phyloP scores from a whole-genome alignment of 257 asterid species.

The Nicotiana obtusifolia region DNA sequence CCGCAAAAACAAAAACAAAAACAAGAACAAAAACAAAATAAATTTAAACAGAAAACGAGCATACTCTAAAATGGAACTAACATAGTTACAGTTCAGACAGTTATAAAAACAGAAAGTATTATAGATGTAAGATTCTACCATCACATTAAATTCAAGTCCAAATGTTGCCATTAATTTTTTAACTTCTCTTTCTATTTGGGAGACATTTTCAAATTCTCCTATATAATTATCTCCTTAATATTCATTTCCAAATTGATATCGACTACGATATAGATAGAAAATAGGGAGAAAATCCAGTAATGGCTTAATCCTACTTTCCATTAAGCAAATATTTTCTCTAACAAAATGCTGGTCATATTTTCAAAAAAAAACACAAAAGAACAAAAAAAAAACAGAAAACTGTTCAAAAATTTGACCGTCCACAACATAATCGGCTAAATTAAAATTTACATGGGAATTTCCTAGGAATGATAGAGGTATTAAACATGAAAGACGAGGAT shows the following conservation, averaged over 20 bases:
- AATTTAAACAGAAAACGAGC: neutral
- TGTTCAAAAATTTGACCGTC: neutral
- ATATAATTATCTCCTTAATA: neutral
- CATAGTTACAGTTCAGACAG: neutral
- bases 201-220: too few relatives aligned
- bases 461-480: neutral
- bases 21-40: too few relatives aligned
- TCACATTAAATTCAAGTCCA: neutral
- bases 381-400: neutral
- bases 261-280: neutral
- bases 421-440: neutral
- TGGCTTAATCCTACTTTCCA: neutral
- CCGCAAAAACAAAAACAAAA: too few relatives aligned
- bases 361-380: too few relatives aligned
- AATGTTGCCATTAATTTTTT: too few relatives aligned
- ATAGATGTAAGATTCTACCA: neutral
- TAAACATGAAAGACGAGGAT: neutral
- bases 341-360: neutral
- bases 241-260: neutral
- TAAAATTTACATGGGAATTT: neutral
- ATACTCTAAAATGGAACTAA: neutral
- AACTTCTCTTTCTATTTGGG: too few relatives aligned
- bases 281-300: neutral
- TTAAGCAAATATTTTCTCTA: neutral
- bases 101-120: neutral